Percentiles rank a stretch among this genome's conserved stretches.
phyloP scores from a whole-genome alignment of 1,139 yeast genomes.

The Lodderomyces theae region DNA sequence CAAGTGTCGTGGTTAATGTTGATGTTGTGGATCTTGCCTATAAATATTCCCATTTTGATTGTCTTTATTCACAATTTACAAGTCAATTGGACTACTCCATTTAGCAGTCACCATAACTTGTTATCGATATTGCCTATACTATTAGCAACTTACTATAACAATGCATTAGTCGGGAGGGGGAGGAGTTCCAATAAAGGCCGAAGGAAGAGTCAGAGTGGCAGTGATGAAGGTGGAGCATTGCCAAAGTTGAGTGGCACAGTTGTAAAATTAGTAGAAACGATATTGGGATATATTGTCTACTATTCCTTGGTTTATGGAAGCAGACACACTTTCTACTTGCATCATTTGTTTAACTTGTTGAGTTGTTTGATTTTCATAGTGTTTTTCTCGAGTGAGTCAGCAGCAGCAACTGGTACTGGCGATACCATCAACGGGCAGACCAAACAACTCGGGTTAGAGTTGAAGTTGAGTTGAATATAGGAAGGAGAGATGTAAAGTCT shows the following conservation, averaged over 20 bases:
- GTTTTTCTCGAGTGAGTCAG: background rate
- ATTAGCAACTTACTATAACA: conserved; percentile 47
- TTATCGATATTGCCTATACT: conserved; percentile 65
- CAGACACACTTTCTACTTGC: conserved; percentile 68
- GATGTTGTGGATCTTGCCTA: conserved; percentile 67
- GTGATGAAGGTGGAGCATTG: background rate
- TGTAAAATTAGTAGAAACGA: conserved; percentile 18
- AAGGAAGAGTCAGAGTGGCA: background rate
- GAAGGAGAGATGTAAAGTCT: no score
- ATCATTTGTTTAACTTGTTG: conserved; percentile 59
- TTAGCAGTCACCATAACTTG: conserved; percentile 72
- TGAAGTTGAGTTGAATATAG: background rate
- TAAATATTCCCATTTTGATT: conserved; percentile 63
- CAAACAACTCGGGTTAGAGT: background rate
- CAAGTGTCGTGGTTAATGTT: conserved; percentile 54
- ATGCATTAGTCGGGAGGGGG: conserved; percentile 19
- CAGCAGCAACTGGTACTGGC: no score
- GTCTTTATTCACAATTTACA: conserved; percentile 71
- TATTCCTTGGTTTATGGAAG: conserved; percentile 65
- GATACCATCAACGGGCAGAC: no score
- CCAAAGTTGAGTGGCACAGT: conserved; percentile 7
- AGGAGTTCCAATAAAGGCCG: background rate
- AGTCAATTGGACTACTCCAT: conserved; percentile 70
- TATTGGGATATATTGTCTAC: conserved; percentile 42
- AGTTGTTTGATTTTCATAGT: conserved; percentile 35